Evolutionary conservation across 2,329 filamentous ascomycete genomes (phyloP).

Genomic region (Sclerotinia minor): DNA sequence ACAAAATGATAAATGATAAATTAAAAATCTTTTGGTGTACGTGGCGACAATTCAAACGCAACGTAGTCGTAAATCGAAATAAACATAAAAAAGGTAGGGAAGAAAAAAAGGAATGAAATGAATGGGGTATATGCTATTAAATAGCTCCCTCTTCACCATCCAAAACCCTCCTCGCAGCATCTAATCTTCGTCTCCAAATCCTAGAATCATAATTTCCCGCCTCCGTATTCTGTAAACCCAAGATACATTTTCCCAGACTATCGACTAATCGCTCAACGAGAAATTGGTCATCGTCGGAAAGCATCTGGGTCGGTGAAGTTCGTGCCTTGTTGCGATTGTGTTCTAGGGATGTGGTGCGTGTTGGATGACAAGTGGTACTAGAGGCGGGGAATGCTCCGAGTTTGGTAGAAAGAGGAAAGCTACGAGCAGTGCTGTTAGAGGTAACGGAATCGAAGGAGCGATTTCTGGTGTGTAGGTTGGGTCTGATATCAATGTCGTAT

Average conservation of each 20-base stretch:
- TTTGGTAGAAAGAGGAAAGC: conserved; percentile 61
- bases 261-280: conserved; percentile 61
- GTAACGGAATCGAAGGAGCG: conserved; percentile 42
- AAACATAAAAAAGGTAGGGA: background rate
- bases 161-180: conserved; percentile 70
- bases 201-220: conserved; percentile 58
- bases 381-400: conserved; percentile 41
- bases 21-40: background rate
- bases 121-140: conserved; percentile 25
- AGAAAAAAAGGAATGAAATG: background rate
- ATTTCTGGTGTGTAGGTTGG: conserved; percentile 53
- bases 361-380: background rate
- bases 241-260: conserved; percentile 59
- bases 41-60: background rate
- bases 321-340: conserved; percentile 28
- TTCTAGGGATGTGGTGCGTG: conserved; percentile 26
- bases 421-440: conserved; percentile 56
- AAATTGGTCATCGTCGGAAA: conserved; percentile 55
- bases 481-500: conserved; percentile 45
- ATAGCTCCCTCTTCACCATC: conserved; percentile 61
- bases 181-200: conserved; percentile 69
- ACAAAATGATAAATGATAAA: background rate
- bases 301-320: conserved; percentile 40
- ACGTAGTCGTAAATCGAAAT: background rate
- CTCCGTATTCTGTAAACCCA: conserved; percentile 57